Evolutionary conservation across 495 filamentous ascomycete genomes (phyloP), one percentile per base, ranked within the genome.

Genomic region (Pseudotulostoma volvatum): DNA sequence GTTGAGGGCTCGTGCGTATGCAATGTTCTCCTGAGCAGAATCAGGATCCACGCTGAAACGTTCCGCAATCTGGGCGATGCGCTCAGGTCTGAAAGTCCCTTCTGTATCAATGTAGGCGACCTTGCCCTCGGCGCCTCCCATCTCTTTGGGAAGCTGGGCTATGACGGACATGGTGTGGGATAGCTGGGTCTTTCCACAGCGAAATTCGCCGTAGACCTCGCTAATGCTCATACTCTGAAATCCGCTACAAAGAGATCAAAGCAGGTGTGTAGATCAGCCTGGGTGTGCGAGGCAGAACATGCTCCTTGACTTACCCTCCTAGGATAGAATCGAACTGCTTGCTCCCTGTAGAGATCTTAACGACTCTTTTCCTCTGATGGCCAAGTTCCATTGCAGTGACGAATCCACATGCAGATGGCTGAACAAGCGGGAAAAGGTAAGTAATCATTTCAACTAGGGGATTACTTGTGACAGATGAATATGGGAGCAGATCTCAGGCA

Each of bases 41-140:
- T 75, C 74, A 1, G 72, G 64, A 47, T 81, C 77, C 21, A 81
- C 61, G 3, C 76, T 76, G 58, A 82, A 86, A 7, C 81, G 67
- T 43, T 84, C 79, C 7, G 77, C 76, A 44, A 86, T 84, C 52
- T 85, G 79, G 5, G 61, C 61, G 28, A 79, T 78, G 23, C 69
- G 63, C 44, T 86, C 81, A 1, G 81, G 81, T 28, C 81, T 63
- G 47, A 84, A 86, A 0, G 81, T 85, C 14, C 81, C 81, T 50
- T 86, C 81, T 2, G 81, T 84, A 45, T 86, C 77, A 50, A 86
- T 83, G 47, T 82, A 85, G 25, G 80, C 80, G 31, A 82, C 81
- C 49, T 83, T 85, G 18, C 81, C 81, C 48, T 77, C 76, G 7
- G 77, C 81, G 7, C 81, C 81, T 18, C 80, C 81, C 52, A 78